Base-by-base conservation (phyloP, 495 filamentous ascomycete species). In the Chaetomidium leptoderma region DNA sequence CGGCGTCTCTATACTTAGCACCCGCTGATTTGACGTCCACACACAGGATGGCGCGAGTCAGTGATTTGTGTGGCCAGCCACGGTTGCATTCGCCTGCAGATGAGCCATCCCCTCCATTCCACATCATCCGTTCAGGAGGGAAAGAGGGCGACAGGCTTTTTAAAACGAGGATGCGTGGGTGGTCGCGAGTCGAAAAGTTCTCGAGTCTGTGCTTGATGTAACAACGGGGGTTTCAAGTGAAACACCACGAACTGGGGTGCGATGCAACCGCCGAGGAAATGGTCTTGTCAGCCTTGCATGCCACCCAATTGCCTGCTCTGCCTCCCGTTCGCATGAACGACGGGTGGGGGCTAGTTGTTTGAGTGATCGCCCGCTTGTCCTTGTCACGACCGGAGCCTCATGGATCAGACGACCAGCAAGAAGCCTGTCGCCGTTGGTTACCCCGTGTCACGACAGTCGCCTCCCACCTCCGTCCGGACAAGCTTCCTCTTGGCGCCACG, bases 221-320 rank as follows among this genome's bases (percentile, higher is more conserved):
- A 71, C 70, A 58, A 49, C 58, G 61, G 43, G 40, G 59, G 71
- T 71, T 71, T 72, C 71, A 66, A 50, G 62, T 71, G 72, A 74
- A 74, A 74, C 72, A 63, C 55, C 46, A 33, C n/a, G 62, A 61
- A 56, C 42, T 55, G 60, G 64, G 67, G 36, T 39, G 2, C 60
- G 58, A 44, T 52, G 62, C 63, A 63, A 49, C 60, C 47, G 53
- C 52, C 32, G 30, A 57, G 58, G 55, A 26, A n/a, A 42, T 42
- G 53, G 54, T 57, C 61, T 61, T 63, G 63, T 60, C 66, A 71
- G 69, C 69, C 70, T 73, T 65, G 70, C 60, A 27, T 10, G 16
- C 29, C 39, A 21, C 9, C 71, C 71, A 72, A 71, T 71, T 50
- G 44, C 11, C 2, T 0, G 1, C n/a, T 14, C 10, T 10, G 53